phyloP scores from a whole-genome alignment of 371 early-diverging fungal genomes.

The Zopfochytrium polystomum region DNA sequence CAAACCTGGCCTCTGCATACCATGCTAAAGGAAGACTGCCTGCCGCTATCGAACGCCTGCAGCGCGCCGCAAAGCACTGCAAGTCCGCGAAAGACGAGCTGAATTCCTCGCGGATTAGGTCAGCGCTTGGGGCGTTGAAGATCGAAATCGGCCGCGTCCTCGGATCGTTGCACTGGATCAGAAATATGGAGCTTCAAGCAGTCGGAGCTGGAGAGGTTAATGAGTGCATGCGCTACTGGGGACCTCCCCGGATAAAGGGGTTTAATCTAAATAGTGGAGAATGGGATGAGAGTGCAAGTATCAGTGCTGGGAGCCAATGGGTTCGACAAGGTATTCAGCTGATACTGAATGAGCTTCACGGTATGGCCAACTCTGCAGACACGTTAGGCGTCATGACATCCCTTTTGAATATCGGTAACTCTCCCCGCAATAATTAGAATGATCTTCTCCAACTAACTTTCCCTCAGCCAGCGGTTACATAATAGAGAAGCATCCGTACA shows the following conservation, averaged over 20 bases:
- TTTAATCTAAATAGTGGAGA: conserved; percentile 30
- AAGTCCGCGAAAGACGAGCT: conserved; percentile 16
- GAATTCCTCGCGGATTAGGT: conserved; percentile 12
- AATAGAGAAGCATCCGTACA: conserved; percentile 35
- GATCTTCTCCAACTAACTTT: neutral
- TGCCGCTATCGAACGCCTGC: conserved; percentile 32
- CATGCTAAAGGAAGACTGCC: conserved; percentile 38
- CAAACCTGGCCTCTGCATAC: neutral
- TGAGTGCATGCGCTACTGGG: conserved; percentile 42
- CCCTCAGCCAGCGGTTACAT: conserved; percentile 36
- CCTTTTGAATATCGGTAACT: conserved; percentile 42
- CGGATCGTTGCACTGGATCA: conserved; percentile 33
- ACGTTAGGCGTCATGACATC: conserved; percentile 28
- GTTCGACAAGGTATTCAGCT: neutral
- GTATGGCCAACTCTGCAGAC: conserved; percentile 14
- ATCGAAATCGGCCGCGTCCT: conserved; percentile 30
- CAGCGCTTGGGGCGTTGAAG: conserved; percentile 27
- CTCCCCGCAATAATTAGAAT: neutral
- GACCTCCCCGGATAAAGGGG: conserved; percentile 35
- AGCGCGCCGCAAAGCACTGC: conserved; percentile 27
- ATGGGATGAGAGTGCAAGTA: neutral
- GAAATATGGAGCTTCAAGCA: conserved; percentile 33
- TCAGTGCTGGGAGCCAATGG: conserved; percentile 15
- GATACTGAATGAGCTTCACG: neutral
- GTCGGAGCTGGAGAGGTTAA: conserved; percentile 25